Evolutionary conservation across 768 basidiomycete species (phyloP), one percentile per base, ranked within the genome.

Genomic region (Chalciporus chontae): DNA sequence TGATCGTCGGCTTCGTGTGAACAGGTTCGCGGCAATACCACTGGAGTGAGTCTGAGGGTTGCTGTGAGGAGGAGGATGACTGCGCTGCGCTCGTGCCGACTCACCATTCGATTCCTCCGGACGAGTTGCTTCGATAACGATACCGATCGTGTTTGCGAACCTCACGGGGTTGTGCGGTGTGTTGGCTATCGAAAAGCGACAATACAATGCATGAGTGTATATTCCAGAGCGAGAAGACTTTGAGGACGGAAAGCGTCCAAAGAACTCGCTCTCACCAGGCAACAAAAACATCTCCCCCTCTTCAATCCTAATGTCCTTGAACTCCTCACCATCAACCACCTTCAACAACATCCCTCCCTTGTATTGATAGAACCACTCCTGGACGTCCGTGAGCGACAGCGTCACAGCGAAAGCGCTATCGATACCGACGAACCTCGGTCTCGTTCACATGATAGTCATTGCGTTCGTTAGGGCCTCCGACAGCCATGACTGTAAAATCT

Each of bases 301-400:
- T 54, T 84, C 87, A 58, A 98, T 96, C 23, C 72, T 72, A 42
- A 97, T 88, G 65, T 98, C 95, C 62, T 77, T 76, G 69, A 94
- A 94, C 54, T 74, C 71, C 9, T 79, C 83, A 7, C 81, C 89
- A 43, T 92, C 90, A 14, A 96, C 85, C 1, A 90, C 85, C 52
- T 89, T 84, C 18, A 99, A 75, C 2, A 91, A 73, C 94, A 98
- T 97, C 2, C 78, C 82, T 3, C 95, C 95, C 67, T 94, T 93
- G 73, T 94, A 77, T 65, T 99, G 95, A 69, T 94, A 97, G 69
- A 97, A 98, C 94, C 94, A 97, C 70, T 98, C 95, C 87, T 92
- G 43, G 37, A 14, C 10, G 38, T 36, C 5, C 6, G 4, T 58
- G 44, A 53, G 26, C 13, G 5, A 24, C 3, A 5, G 34, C 15